A percentile compares a stretch with the other conserved stretches of the same genome.
These are phyloP conservation scores for Aristolochia contorta DNA, from an alignment of 164 flowering plant species.

Conservation along the genomic window DNA sequence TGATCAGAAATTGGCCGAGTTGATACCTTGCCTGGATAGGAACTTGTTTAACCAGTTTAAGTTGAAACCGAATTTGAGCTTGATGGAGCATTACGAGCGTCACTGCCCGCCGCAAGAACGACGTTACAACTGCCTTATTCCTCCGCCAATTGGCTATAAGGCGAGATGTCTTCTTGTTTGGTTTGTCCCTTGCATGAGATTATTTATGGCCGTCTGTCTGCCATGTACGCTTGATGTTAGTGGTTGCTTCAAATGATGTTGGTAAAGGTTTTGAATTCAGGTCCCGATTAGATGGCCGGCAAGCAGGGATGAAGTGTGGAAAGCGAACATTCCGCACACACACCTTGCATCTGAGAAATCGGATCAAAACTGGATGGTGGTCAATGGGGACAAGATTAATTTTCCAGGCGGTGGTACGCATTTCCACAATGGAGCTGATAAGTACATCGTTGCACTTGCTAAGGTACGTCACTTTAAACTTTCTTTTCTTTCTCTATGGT, in stretches of 20 bases:
- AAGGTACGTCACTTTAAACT: constrained; percentile 23
- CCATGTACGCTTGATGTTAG: not conserved
- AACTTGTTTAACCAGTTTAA: constrained; percentile 57
- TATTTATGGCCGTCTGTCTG: not conserved
- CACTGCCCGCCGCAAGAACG: constrained; percentile 74
- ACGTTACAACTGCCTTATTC: constrained; percentile 75
- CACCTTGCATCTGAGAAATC: constrained; percentile 79
- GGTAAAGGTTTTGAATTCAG: constrained; percentile 39
- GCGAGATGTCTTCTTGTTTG: constrained; percentile 22
- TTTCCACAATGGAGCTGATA: constrained; percentile 79
- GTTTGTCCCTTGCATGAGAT: not conserved
- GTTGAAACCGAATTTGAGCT: constrained; percentile 51
- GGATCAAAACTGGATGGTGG: constrained; percentile 90
- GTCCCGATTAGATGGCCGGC: constrained; percentile 76
- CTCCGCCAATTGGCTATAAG: constrained; percentile 86
- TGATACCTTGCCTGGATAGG: constrained; percentile 87
- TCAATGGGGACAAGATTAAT: constrained; percentile 69
- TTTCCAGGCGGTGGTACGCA: constrained; percentile 92
- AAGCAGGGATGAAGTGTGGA: constrained; percentile 87
- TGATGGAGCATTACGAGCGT: constrained; percentile 94
- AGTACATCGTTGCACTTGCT: constrained; percentile 56
- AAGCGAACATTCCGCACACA: constrained; percentile 76
- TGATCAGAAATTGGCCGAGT: constrained; percentile 53
- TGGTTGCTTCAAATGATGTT: not conserved
- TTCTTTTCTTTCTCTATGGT: too few species aligned